These are phyloP conservation scores for Suillus subluteus DNA, from an alignment of 768 basidiomycete species.

Conservation along the genomic window DNA sequence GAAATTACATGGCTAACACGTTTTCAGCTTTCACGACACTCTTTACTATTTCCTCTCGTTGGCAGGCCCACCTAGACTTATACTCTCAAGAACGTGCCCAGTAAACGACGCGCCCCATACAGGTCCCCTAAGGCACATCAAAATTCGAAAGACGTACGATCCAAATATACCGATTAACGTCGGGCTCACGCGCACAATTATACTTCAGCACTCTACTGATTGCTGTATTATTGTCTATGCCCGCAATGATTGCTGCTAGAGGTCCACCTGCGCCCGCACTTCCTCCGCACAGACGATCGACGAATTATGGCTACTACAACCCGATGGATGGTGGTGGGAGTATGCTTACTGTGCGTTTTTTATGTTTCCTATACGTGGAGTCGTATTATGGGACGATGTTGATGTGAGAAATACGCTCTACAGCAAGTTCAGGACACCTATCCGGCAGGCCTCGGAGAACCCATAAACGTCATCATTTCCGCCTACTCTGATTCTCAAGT, in stretches of 20 bases:
- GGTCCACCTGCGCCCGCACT: slow-evolving; percentile 7
- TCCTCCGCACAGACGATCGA: slow-evolving; percentile 24
- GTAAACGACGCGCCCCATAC: not conserved
- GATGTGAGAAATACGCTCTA: slow-evolving; percentile 12
- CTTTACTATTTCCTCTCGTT: not conserved
- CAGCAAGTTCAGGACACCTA: slow-evolving; percentile 61
- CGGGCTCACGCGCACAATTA: slow-evolving; percentile 3
- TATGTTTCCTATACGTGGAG: slow-evolving; percentile 2
- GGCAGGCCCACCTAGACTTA: slow-evolving; percentile 9
- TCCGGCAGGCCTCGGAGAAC: slow-evolving; percentile 81
- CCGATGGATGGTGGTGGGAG: slow-evolving; percentile 62
- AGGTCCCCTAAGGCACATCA: not conserved
- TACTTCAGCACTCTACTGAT: slow-evolving; percentile 13
- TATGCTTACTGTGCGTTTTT: slow-evolving; percentile 67
- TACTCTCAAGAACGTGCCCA: not conserved
- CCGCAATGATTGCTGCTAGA: slow-evolving; percentile 17
- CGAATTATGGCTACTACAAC: slow-evolving; percentile 57
- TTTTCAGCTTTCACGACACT: not conserved
- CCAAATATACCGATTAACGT: not conserved
- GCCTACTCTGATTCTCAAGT: slow-evolving; percentile 74
- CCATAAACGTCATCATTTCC: slow-evolving; percentile 81
- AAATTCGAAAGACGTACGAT: not conserved
- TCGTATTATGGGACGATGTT: not conserved
- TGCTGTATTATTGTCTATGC: slow-evolving; percentile 14
- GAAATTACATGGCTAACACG: not conserved